These are phyloP conservation scores for Umbilicaria muhlenbergii DNA, from an alignment of 495 filamentous ascomycete genomes.

Conservation along the genomic window DNA sequence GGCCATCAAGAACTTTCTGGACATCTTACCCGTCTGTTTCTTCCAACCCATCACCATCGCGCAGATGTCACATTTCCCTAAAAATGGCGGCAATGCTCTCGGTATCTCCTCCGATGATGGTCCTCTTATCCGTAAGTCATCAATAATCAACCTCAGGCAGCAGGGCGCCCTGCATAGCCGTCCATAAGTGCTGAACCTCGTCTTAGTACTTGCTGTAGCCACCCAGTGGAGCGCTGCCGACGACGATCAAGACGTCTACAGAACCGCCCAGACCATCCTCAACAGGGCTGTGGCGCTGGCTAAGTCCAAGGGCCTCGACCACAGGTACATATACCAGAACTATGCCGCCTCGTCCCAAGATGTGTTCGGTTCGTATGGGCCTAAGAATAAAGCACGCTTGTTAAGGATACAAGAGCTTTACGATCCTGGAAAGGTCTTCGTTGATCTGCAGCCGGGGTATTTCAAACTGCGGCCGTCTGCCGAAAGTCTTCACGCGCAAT, in stretches of 20 bases:
- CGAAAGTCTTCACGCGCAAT: no score
- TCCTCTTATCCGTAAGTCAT: constrained; percentile 16
- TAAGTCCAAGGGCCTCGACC: constrained; percentile 21
- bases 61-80: constrained; percentile 23
- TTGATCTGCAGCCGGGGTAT: constrained; percentile 25
- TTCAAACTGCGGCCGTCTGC: constrained; percentile 18
- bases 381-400: constrained; percentile 18
- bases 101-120: constrained; percentile 26
- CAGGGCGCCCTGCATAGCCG: constrained; percentile 3
- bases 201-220: background rate
- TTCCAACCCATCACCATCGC: constrained; percentile 31
- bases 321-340: constrained; percentile 45
- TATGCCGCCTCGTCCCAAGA: constrained; percentile 25
- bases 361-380: constrained; percentile 25
- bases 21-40: constrained; percentile 26
- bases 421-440: constrained; percentile 24
- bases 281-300: constrained; percentile 21
- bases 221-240: constrained; percentile 18
- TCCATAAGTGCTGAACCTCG: constrained; percentile 18
- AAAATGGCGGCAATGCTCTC: constrained; percentile 35
- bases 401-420: constrained; percentile 19
- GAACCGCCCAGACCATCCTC: constrained; percentile 16
- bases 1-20: constrained; percentile 20
- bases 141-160: background rate
- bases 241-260: constrained; percentile 21